Percentiles rank a stretch among this genome's conserved stretches.
Conservation (phyloP, 1,284 basidiomycete species). For the Sphaerobolus stellatus region DNA sequence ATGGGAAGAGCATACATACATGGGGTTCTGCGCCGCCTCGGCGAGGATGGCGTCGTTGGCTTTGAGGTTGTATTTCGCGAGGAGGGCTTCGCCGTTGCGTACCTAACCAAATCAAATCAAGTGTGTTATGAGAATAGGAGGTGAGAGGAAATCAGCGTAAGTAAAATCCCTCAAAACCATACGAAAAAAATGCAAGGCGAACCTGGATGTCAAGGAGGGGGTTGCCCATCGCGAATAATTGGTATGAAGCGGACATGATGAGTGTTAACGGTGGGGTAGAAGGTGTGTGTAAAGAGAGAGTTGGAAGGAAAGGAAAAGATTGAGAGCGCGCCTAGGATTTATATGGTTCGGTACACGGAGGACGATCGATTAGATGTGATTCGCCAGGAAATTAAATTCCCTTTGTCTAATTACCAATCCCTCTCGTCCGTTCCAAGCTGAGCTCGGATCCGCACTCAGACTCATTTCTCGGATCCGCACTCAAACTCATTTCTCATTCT, state of each 20-base stretch:
- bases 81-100: constrained; percentile 76
- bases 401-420: too few species aligned
- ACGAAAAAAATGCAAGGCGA: neutral
- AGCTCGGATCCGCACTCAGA: too few species aligned
- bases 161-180: neutral
- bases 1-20: constrained; percentile 49
- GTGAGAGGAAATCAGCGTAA: neutral
- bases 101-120: constrained; percentile 4
- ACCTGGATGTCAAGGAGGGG: constrained; percentile 91
- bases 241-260: constrained; percentile 34
- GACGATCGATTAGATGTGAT: too few species aligned
- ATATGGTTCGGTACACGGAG: too few species aligned
- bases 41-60: constrained; percentile 97
- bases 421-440: too few species aligned
- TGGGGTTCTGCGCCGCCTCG: constrained; percentile 80
- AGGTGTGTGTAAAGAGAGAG: too few species aligned
- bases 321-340: too few species aligned
- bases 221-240: constrained; percentile 84
- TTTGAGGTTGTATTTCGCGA: constrained; percentile 91
- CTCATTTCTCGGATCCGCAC: too few species aligned
- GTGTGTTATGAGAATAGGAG: neutral
- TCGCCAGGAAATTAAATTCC: too few species aligned
- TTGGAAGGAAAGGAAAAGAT: too few species aligned
- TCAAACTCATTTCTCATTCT: too few species aligned
- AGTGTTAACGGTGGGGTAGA: neutral